phyloP scores from a whole-genome alignment of 116 monocot species.

The Dioscorea cayenensis region DNA sequence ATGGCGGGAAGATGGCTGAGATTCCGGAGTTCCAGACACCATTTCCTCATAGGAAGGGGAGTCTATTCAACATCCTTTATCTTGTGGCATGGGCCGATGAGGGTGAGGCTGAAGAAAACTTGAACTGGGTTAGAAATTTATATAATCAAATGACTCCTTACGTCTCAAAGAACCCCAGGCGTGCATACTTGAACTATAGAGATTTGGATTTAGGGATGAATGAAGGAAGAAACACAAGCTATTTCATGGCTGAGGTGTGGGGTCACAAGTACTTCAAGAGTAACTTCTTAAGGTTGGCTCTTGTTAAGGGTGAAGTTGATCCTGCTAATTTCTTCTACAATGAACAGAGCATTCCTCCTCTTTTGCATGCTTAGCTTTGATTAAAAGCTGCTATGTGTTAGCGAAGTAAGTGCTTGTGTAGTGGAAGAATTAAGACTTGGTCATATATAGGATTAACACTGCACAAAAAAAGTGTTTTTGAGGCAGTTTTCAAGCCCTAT shows the following conservation, averaged over 20 bases:
- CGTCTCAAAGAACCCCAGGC: slow-evolving; percentile 28
- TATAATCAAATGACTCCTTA: slow-evolving; percentile 24
- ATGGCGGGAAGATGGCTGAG: slow-evolving; percentile 21
- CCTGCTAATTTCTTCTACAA: slow-evolving; percentile 29
- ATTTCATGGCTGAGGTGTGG: slow-evolving; percentile 4
- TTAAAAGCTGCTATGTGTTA: too few relatives aligned
- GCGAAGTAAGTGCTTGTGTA: too few relatives aligned
- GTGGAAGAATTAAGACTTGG: too few relatives aligned
- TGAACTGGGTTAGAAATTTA: slow-evolving; percentile 20
- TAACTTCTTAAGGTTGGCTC: slow-evolving; percentile 26
- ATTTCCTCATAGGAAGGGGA: slow-evolving; percentile 23
- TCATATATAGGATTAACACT: too few relatives aligned
- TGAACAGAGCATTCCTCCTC: slow-evolving; percentile 49
- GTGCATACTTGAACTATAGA: slow-evolving; percentile 30
- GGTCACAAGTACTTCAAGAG: slow-evolving; percentile 26
- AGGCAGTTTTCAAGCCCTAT: too few relatives aligned
- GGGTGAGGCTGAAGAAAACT: not conserved
- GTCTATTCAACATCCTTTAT: slow-evolving; percentile 13
- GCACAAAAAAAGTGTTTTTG: too few relatives aligned
- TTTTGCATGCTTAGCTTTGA: not conserved
- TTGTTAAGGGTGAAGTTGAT: slow-evolving; percentile 32
- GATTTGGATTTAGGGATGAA: slow-evolving; percentile 33
- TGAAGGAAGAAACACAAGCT: not conserved
- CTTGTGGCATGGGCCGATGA: slow-evolving; percentile 5
- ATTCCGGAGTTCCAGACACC: slow-evolving; percentile 9